phyloP scores from a whole-genome alignment of 768 basidiomycete genomes.

The Atractiella rhizophila region DNA sequence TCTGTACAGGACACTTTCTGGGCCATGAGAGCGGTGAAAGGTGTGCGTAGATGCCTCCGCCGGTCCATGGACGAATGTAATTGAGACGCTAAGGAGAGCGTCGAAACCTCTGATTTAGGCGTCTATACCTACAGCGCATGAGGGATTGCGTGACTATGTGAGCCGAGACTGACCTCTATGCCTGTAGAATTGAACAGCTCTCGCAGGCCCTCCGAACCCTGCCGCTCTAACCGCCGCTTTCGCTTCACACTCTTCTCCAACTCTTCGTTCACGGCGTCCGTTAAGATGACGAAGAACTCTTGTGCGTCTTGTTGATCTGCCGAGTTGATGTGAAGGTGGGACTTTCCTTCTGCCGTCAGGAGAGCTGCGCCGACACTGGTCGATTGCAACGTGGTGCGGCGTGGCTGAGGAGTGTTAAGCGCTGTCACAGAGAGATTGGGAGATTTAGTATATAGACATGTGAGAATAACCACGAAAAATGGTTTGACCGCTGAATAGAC shows the following conservation, averaged over 20 bases:
- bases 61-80: neutral
- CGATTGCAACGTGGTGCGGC: slow-evolving; percentile 42
- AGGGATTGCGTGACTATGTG: neutral
- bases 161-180: neutral
- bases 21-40: slow-evolving; percentile 75
- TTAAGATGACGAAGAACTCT: slow-evolving; percentile 81
- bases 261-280: slow-evolving; percentile 72
- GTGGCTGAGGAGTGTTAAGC: slow-evolving; percentile 32
- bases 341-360: slow-evolving; percentile 26
- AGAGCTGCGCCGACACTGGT: slow-evolving; percentile 45
- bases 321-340: too few species aligned
- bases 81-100: neutral
- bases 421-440: too few species aligned
- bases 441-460: slow-evolving; percentile 23
- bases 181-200: slow-evolving; percentile 25
- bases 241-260: slow-evolving; percentile 34
- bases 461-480: too few species aligned
- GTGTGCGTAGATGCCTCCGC: slow-evolving; percentile 28
- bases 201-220: slow-evolving; percentile 22
- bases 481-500: too few species aligned
- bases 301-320: slow-evolving; percentile 96
- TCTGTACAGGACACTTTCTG: slow-evolving; percentile 63
- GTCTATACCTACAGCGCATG: slow-evolving; percentile 2
- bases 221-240: slow-evolving; percentile 33
- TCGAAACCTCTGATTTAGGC: slow-evolving; percentile 1